Percentiles rank a stretch among this genome's conserved stretches.
phyloP scores from a whole-genome alignment of 2,329 filamentous ascomycete genomes.

The Exophiala bonariae region DNA sequence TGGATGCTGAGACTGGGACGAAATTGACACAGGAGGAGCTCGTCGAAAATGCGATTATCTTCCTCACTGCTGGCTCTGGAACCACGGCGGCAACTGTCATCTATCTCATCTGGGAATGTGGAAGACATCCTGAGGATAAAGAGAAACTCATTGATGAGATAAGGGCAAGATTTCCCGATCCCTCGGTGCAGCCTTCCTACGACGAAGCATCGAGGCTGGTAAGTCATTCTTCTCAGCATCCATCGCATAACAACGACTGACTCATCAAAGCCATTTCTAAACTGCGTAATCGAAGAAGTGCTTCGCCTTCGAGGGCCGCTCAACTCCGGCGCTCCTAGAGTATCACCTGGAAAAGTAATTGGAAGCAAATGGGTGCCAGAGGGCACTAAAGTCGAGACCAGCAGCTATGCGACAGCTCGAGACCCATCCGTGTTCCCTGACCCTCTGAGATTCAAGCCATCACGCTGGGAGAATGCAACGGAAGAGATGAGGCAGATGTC shows the following conservation, averaged over 20 bases:
- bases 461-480: slow-evolving; percentile 31
- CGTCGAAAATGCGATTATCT: slow-evolving; percentile 4
- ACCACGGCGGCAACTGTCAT: slow-evolving; percentile 7
- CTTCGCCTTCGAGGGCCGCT: slow-evolving; percentile 1
- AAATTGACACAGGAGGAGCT: slow-evolving; percentile 10
- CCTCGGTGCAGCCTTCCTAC: not conserved
- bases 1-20: slow-evolving; percentile 5
- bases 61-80: slow-evolving; percentile 9
- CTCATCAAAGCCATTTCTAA: not conserved
- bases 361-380: slow-evolving; percentile 3
- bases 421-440: slow-evolving; percentile 34
- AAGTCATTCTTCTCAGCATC: not conserved
- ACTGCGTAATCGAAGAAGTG: not conserved
- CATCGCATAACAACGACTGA: not conserved
- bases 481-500: slow-evolving; percentile 30
- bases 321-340: not conserved
- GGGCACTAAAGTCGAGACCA: not conserved
- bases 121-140: slow-evolving; percentile 1
- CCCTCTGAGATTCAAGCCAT: slow-evolving; percentile 33
- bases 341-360: slow-evolving; percentile 2
- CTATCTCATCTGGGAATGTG: slow-evolving; percentile 7
- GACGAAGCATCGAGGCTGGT: slow-evolving; percentile 5
- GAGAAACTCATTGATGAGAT: slow-evolving; percentile 3
- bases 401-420: slow-evolving; percentile 15
- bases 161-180: slow-evolving; percentile 3